phyloP scores from a whole-genome alignment of 1,284 basidiomycete species.

The Volvariella surrecta region DNA sequence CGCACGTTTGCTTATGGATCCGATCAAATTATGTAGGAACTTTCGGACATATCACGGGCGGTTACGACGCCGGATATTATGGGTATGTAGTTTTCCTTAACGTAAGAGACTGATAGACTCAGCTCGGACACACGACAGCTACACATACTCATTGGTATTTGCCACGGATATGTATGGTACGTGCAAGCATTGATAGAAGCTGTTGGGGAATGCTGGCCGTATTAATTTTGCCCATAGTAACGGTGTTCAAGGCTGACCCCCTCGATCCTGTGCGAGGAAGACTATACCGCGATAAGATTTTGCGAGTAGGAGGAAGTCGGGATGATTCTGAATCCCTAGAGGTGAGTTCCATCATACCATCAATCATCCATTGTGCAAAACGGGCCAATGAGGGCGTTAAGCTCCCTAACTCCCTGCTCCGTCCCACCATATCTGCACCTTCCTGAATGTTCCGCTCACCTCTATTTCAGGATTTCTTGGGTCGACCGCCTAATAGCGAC shows the following conservation, averaged over 20 bases:
- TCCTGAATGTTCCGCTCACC: not conserved
- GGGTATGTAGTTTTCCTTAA: conserved; percentile 30
- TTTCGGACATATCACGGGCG: conserved; percentile 67
- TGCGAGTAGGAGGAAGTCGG: conserved; percentile 45
- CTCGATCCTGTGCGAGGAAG: conserved; percentile 51
- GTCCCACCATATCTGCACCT: conserved; percentile 4
- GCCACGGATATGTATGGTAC: conserved; percentile 71
- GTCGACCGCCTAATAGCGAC: conserved; percentile 65
- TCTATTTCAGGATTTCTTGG: conserved; percentile 53
- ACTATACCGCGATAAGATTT: conserved; percentile 46
- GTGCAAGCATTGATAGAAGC: conserved; percentile 7
- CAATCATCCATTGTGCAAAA: no score
- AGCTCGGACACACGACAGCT: conserved; percentile 25
- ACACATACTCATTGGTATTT: conserved; percentile 68
- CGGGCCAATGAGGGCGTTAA: no score
- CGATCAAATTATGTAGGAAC: conserved; percentile 22
- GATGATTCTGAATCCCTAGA: conserved; percentile 37
- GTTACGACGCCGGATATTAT: conserved; percentile 78
- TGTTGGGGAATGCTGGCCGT: not conserved
- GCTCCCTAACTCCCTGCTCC: no score
- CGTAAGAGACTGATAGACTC: not conserved
- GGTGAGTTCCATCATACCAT: conserved; percentile 18
- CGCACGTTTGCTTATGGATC: not conserved
- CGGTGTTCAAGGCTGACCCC: conserved; percentile 73
- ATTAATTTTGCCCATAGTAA: conserved; percentile 23